Percentiles rank a stretch among this genome's conserved stretches.
Evolutionary conservation across 208 protist species (phyloP).

Genomic region (Acanthamoeba quina): DNA sequence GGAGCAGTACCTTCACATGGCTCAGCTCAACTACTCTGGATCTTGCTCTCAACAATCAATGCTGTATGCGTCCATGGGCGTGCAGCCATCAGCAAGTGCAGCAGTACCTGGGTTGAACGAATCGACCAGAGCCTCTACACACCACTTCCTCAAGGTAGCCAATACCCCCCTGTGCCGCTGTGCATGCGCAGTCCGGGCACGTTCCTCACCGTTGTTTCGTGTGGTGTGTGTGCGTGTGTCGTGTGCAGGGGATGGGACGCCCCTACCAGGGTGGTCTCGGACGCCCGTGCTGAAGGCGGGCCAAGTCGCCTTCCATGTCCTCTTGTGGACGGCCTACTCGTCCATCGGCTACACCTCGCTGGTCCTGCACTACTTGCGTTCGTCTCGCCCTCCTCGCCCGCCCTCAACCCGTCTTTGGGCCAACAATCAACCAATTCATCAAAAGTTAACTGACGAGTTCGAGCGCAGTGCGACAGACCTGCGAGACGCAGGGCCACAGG

Average conservation of each 20-base stretch:
- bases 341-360: constrained; percentile 35
- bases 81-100: constrained; percentile 8
- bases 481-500: neutral
- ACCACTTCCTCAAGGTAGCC: too few relatives aligned
- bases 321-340: constrained; percentile 27
- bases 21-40: too few relatives aligned
- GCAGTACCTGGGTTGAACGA: neutral
- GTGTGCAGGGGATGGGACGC: neutral
- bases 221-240: too few relatives aligned
- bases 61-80: too few relatives aligned
- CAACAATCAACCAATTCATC: too few relatives aligned
- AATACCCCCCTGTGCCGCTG: too few relatives aligned
- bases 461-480: neutral
- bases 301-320: neutral
- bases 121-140: constrained; percentile 11
- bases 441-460: too few relatives aligned
- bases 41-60: too few relatives aligned
- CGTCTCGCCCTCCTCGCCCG: neutral
- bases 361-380: constrained; percentile 6
- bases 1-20: neutral
- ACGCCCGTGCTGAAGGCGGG: neutral
- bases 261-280: neutral
- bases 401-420: neutral
- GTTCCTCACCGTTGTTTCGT: too few relatives aligned
- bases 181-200: too few relatives aligned